A percentile compares a stretch with the other conserved stretches of the same genome.
These are phyloP conservation scores for Salinomyces thailandicus DNA, from an alignment of 2,329 filamentous ascomycete species.

Conservation along the genomic window DNA sequence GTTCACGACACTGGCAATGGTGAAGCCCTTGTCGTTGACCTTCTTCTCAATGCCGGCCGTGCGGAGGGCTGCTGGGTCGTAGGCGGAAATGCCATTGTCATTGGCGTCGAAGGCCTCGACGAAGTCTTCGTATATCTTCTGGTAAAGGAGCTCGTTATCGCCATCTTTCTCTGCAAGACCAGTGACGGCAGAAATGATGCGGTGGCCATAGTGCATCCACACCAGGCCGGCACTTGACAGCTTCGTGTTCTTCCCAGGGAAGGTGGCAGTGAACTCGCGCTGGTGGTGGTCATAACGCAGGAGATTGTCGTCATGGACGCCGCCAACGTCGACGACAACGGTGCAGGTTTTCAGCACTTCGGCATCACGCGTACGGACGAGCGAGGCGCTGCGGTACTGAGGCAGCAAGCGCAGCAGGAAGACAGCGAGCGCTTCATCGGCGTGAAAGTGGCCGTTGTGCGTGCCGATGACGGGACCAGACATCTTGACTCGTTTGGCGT, in stretches of 20 bases:
- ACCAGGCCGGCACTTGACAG: slow-evolving; percentile 89
- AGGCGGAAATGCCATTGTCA: slow-evolving; percentile 84
- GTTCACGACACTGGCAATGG: slow-evolving; percentile 79
- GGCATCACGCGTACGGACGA: slow-evolving; percentile 82
- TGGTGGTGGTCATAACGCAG: slow-evolving; percentile 97
- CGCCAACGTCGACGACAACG: slow-evolving; percentile 95
- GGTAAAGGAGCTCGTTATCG: slow-evolving; percentile 65
- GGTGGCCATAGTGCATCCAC: slow-evolving; percentile 87
- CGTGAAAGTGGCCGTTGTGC: slow-evolving; percentile 97
- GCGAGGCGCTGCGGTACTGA: slow-evolving; percentile 58
- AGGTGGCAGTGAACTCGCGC: slow-evolving; percentile 75
- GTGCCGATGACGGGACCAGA: slow-evolving; percentile 65
- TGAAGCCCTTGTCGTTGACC: slow-evolving; percentile 74
- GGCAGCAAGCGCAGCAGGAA: slow-evolving; percentile 89
- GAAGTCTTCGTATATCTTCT: slow-evolving; percentile 86
- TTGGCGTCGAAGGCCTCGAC: slow-evolving; percentile 94
- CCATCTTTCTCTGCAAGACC: slow-evolving; percentile 49
- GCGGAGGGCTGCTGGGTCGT: slow-evolving; percentile 60
- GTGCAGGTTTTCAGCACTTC: slow-evolving; percentile 69
- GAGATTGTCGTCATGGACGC: slow-evolving; percentile 67
- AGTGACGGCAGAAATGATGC: slow-evolving; percentile 63
- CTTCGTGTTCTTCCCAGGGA: slow-evolving; percentile 75
- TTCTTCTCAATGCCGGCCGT: slow-evolving; percentile 67
- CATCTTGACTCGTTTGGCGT: slow-evolving; percentile 75
- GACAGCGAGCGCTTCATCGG: slow-evolving; percentile 92